These are phyloP conservation scores for Penicillium cosmopolitanum DNA, from an alignment of 495 filamentous ascomycete species.

Conservation along the genomic window DNA sequence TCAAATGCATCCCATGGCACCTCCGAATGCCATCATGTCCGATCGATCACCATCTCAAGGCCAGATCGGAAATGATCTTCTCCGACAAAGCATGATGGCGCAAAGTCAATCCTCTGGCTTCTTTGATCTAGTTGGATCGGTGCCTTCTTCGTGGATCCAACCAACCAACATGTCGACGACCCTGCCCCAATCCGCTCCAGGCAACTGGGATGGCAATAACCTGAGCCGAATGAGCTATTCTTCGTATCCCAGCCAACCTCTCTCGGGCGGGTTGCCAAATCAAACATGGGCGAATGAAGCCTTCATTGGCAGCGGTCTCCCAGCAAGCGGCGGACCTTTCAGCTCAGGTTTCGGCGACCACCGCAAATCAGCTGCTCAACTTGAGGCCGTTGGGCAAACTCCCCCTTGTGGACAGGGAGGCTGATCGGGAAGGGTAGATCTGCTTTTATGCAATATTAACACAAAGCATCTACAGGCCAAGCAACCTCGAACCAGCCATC, in stretches of 20 bases:
- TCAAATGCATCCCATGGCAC: constrained; percentile 20
- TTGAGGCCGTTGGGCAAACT: constrained; percentile 50
- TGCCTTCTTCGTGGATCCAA: constrained; percentile 34
- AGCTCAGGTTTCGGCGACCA: constrained; percentile 28
- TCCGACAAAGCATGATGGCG: constrained; percentile 33
- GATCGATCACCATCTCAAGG: constrained; percentile 32
- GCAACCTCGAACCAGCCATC: neutral
- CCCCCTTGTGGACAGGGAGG: constrained; percentile 54
- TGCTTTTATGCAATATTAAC: constrained; percentile 4
- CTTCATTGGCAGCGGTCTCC: constrained; percentile 44
- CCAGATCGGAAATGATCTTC: constrained; percentile 33
- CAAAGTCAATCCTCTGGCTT: constrained; percentile 33
- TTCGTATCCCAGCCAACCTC: constrained; percentile 36
- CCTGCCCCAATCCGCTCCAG: constrained; percentile 21
- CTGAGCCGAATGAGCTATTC: constrained; percentile 20
- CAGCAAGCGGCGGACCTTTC: constrained; percentile 30
- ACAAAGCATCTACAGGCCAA: neutral
- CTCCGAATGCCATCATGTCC: constrained; percentile 21
- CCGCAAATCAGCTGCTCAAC: constrained; percentile 39
- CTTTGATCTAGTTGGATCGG: constrained; percentile 24
- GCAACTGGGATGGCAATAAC: constrained; percentile 34
- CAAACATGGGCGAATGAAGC: constrained; percentile 48
- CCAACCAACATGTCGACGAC: constrained; percentile 26
- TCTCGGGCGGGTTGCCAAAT: constrained; percentile 34
- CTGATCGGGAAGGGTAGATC: constrained; percentile 30